Evolutionary conservation across 2,329 filamentous ascomycete genomes (phyloP), one percentile per base, ranked within the genome.

Genomic region (Ramularia endophylla): DNA sequence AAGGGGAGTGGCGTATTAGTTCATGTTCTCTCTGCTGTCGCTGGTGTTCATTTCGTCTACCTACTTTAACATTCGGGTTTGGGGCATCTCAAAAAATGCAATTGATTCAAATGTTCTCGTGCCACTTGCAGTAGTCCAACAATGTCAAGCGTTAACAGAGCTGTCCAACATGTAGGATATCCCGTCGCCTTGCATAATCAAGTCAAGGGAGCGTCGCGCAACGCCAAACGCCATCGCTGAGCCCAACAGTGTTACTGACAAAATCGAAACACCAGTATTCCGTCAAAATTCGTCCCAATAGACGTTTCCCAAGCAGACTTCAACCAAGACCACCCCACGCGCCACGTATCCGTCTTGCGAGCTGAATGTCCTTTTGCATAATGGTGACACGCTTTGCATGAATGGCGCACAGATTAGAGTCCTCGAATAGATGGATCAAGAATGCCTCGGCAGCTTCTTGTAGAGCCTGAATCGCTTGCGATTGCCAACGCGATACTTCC

Each of bases 351-450:
- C 92, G 86, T 58, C 92, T 85, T 62, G 90, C 89, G 37, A 97
- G 81, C 74, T 97, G 90, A 66, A 97, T 95, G 62, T 95, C 90
- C 78, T 95, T 95, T 65, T 82, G 83, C 72, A 90, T 90, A 72
- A 97, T 97, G 64, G 90, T 97, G 65, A 97, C 92, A 75, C 92
- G 88, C 82, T 97, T 97, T 72, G 92, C 90, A 74, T 97, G 92
- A 70, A 97, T 95, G 64, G 92, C 90, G 74, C 90, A 97, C 39
- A 95, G 75, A 77, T 97, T 97, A 73, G 90, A 95, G 67, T 97
- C 90, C 72, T 97, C 89, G 61, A 97, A 97, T 54, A 97, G 83
- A 32, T 89, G 94, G 71, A 97, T 89, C 62, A 98, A 85, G 74
- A 95, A 97, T 2, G 92, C 94, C 77, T 98, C 92, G 55, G 95